Base-by-base conservation (phyloP, 108 stramenopile genomes). In the Cyclotella sp. region DNA sequence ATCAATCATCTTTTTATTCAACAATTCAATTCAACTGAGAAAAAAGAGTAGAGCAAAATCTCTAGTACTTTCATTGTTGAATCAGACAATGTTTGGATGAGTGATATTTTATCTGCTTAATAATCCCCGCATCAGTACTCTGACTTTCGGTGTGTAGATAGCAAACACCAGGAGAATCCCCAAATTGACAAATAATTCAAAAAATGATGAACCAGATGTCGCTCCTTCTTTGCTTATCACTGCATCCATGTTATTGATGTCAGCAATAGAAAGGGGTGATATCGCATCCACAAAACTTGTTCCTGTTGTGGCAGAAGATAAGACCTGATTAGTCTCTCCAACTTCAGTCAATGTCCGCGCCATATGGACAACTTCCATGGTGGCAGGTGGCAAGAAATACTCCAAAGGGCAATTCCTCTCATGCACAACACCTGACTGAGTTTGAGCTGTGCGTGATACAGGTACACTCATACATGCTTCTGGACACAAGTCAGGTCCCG, bases 341-440 rank as follows among this genome's bases (percentile, higher is more conserved):
- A 24, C 24, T 26, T 55, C 55, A 1, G n/a, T 24, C 11, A 24
- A 24, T 26, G 24, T 55, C 11, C 24, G 22, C 9, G n/a, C 24
- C 55, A 55, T 26, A 1, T 26, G n/a, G 1, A 2, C 7, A 6
- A 24, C 19, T 24, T 26, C 55, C 9, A 22, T 12, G 2, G 5
- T 22, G 11, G 55, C 55, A 55, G 55, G 1, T 24, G n/a, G 24
- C 3, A 24, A n/a, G 24, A 55, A 55, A 5, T 46, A 46, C 30
- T 47, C 30, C 45, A 65, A 45, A 39, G 64, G 64, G 26, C 64
- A 65, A 21, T 47, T 45, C 44, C 64, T 65, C 9, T 49, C 57
- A 16, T 58, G 1, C 1, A 58, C 57, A 24, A 58, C 57, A 39
- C 27, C 62, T 16, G 62, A 63, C 34, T 63, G 62, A 39, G 24